A percentile compares a stretch with the other conserved stretches of the same genome.
Conservation (phyloP, 306 rosid genomes). For the Cucumis melo region DNA sequence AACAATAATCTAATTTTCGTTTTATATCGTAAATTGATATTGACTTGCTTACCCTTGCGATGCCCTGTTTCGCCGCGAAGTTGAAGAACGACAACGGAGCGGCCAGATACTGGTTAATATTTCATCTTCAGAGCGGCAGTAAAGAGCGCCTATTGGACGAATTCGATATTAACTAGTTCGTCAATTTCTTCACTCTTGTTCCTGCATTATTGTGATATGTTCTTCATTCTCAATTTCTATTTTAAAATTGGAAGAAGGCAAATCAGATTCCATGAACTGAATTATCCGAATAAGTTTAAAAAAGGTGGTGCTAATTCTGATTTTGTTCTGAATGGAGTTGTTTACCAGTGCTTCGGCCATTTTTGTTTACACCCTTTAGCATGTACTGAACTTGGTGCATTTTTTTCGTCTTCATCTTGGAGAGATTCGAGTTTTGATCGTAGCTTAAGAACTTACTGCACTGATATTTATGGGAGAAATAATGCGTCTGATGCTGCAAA, state of each 20-base stretch:
- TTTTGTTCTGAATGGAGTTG: not conserved
- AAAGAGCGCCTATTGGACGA: not conserved
- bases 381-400: not conserved
- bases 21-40: too few relatives aligned
- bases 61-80: constrained; percentile 2
- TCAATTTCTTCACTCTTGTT: not conserved
- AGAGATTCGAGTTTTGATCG: constrained; percentile 11
- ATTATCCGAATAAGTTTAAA: not conserved
- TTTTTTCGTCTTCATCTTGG: constrained; percentile 23
- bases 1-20: too few relatives aligned
- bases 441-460: constrained; percentile 13
- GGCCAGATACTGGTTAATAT: not conserved
- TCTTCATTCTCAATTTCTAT: not conserved
- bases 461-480: constrained; percentile 11
- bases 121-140: not conserved
- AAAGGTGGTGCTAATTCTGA: not conserved
- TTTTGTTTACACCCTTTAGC: constrained; percentile 12
- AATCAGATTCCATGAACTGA: not conserved
- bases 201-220: constrained; percentile 1
- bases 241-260: constrained; percentile 1
- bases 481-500: constrained; percentile 4
- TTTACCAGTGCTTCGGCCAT: constrained; percentile 8
- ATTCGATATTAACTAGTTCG: not conserved
- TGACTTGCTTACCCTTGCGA: not conserved
- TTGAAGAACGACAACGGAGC: not conserved